These are phyloP conservation scores for Amaranthus tricolor DNA, from an alignment of 179 eudicot species.

Conservation along the genomic window DNA sequence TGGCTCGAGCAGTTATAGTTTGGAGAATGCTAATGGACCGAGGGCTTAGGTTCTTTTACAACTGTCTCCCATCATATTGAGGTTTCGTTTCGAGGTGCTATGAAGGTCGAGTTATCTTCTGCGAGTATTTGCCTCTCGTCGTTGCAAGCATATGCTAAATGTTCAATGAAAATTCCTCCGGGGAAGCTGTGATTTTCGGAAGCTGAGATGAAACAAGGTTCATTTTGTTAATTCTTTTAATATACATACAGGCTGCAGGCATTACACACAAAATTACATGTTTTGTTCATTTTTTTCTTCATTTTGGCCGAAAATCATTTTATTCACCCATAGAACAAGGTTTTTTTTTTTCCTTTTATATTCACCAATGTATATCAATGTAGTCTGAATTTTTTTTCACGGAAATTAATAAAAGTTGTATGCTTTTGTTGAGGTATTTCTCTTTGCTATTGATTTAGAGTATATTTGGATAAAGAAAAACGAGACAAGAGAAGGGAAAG, in stretches of 20 bases:
- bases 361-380: conserved; percentile 25
- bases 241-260: conserved; percentile 14
- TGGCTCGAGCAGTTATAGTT: conserved; percentile 4
- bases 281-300: background rate
- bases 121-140: conserved; percentile 7
- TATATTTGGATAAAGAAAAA: no score
- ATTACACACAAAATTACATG: background rate
- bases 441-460: background rate
- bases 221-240: background rate
- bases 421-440: conserved; percentile 13
- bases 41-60: background rate
- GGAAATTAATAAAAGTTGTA: conserved; percentile 23
- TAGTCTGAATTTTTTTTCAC: conserved; percentile 15
- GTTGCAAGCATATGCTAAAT: conserved; percentile 11
- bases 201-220: conserved; percentile 18
- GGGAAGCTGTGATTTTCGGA: conserved; percentile 28
- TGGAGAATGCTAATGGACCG: conserved; percentile 13
- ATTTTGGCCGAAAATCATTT: conserved; percentile 18
- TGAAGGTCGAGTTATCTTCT: conserved; percentile 3
- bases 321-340: conserved; percentile 12
- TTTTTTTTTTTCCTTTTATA: background rate
- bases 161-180: conserved; percentile 4
- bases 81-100: conserved; percentile 15
- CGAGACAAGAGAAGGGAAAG: no score
- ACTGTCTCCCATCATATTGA: conserved; percentile 4